Base-by-base conservation (phyloP, 176 grass and related monocot genomes). In the Musa itinerans region DNA sequence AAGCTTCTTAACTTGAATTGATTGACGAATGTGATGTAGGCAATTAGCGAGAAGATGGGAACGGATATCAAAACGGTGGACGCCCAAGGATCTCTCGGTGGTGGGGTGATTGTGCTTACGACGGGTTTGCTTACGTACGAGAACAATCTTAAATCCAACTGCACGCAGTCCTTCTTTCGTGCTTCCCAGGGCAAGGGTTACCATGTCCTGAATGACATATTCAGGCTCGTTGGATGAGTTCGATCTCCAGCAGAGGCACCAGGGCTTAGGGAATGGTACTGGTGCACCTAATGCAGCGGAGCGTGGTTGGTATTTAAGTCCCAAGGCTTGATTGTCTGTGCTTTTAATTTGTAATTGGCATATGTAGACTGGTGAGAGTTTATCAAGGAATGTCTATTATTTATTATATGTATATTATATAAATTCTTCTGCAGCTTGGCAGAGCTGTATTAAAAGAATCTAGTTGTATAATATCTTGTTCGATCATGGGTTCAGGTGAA, bases 121-220 rank as follows among this genome's bases (percentile, higher is more conserved):
- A 98, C 87, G 20, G 90, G 94, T 0, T 77, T 87, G 34, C 79
- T 98, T 71, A 87, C 88, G 0, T 79, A 75, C 23, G 86, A 67
- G 22, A 81, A 85, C 59, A 69, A 71, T 73, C 77, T 83, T 13
- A 68, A 80, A 52, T 81, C 86, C 63, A 86, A 89, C 73, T 98
- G 93, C 69, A 82, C 83, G 53, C 94, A 98, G 80, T 90, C 94
- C 22, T 98, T 93, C 88, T 98, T 98, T 73, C 94, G 93, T 7
- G 94, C 94, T 48, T 90, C 94, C 23, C 94, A 98, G 80, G 94
- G 93, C 79, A 98, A 89, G 71, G 94, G 94, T 0, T 98, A 80
- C 82, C 93, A 89, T 54, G 90, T 93, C 13, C 83, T 98, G 77
- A 96, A 96, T 16, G 92, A 96, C 74, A 82, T 89, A 15, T 89